Conservation (phyloP, 169 alveolate species). For the Plasmodium gonderi region DNA sequence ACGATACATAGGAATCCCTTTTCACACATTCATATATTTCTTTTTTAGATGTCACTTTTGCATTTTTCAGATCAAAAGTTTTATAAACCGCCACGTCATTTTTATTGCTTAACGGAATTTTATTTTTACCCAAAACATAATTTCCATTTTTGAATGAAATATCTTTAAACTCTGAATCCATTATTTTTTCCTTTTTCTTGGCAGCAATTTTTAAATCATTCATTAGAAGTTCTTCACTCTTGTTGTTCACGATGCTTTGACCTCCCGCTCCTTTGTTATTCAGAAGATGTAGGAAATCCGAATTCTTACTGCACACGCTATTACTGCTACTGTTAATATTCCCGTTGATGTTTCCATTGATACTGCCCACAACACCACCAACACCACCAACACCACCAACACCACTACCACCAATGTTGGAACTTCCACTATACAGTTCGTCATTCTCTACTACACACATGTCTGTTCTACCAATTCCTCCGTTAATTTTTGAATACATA, state of each 20-base stretch:
- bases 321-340: too few relatives aligned
- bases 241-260: neutral
- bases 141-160: constrained; percentile 2
- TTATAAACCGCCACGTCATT: constrained; percentile 9
- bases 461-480: neutral
- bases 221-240: constrained; percentile 25
- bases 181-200: constrained; percentile 55
- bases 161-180: constrained; percentile 32
- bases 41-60: neutral
- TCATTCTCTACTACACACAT: constrained; percentile 29
- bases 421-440: neutral
- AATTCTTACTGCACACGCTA: neutral
- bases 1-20: constrained; percentile 17
- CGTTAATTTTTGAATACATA: constrained; percentile 20
- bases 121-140: constrained; percentile 33
- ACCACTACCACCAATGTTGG: neutral
- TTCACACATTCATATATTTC: constrained; percentile 41
- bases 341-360: too few relatives aligned
- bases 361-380: too few relatives aligned
- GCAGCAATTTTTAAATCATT: constrained; percentile 13
- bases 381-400: too few relatives aligned
- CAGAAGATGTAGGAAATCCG: neutral
- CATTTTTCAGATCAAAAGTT: constrained; percentile 28
- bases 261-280: neutral
- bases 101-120: constrained; percentile 1